Base-by-base conservation (phyloP, 2,329 filamentous ascomycete genomes). In the Kalmusia sp. region DNA sequence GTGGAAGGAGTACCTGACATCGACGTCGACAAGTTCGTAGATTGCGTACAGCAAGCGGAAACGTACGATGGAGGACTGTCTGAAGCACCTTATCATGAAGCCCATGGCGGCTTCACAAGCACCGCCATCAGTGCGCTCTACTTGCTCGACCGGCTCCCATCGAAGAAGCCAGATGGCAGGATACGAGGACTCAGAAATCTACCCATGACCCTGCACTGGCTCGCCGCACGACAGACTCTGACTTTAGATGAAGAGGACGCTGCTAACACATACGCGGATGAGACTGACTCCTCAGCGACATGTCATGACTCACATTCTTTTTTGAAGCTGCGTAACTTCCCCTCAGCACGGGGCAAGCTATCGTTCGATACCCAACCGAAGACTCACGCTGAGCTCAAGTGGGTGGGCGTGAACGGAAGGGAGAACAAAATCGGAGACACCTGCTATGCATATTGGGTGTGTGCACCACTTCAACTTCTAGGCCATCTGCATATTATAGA, bases 381-480 rank as follows among this genome's bases (percentile, higher is more conserved):
- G 14, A 73, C 77, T 0, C 88, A 88, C 59, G 74, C 80, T n/a
- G 76, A 79, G 2, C 57, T 81, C 33, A 74, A 77, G 8, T 84
- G 82, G 66, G 83, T 91, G 1, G 95, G 93, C 8, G 92, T 96
- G 76, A 96, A 96, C 67, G 95, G 95, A 22, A 87, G 95, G 44
- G 87, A 86, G 70, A 97, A 96, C 78, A 99, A 99, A 74, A 83
- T 88, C 41, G 90, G 91, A 8, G 95, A 99, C 75, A 98, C 95
- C 0, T 99, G 95, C 76, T 99, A 99, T 74, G 89, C 87, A 19
- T 99, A 93, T 81, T 99, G 95, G 95, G 91, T 91, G 0, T 82
- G 83, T 3, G 92, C 86, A 2, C 86, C 92, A 45, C 71, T 74
- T 8, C 58, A 64, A 41, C 54, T 70, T 3, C 63, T 75, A 12